These are phyloP conservation scores for Hypoxylon sp. DNA, from an alignment of 2,329 filamentous ascomycete genomes.

Conservation along the genomic window DNA sequence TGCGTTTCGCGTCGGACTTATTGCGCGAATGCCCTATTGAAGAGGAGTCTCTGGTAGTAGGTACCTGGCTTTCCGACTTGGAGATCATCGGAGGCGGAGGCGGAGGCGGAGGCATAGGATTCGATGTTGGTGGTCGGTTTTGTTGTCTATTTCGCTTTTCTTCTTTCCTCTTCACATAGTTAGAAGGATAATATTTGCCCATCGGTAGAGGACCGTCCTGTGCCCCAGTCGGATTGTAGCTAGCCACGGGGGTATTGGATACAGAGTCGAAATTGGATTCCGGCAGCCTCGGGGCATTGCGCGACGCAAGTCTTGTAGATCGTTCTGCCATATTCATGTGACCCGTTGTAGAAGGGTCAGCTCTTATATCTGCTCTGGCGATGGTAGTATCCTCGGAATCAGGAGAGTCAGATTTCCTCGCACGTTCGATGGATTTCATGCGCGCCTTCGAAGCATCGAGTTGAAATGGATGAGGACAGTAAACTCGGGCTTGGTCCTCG, in stretches of 20 bases:
- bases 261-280: constrained; percentile 45
- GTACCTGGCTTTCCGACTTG: constrained; percentile 57
- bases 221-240: constrained; percentile 66
- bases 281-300: constrained; percentile 30
- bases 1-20: constrained; percentile 65
- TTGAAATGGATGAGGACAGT: constrained; percentile 68
- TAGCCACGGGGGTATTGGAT: constrained; percentile 63
- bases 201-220: constrained; percentile 66
- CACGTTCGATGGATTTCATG: constrained; percentile 55
- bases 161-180: constrained; percentile 66
- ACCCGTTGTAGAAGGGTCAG: constrained; percentile 44
- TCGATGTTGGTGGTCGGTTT: constrained; percentile 45
- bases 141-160: constrained; percentile 49
- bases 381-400: constrained; percentile 33
- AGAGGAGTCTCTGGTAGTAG: constrained; percentile 48
- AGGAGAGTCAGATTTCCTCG: constrained; percentile 53
- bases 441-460: constrained; percentile 60
- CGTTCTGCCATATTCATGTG: constrained; percentile 45
- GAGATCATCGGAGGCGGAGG: constrained; percentile 54
- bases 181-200: constrained; percentile 76
- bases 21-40: constrained; percentile 55
- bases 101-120: constrained; percentile 52
- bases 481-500: constrained; percentile 67
- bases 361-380: constrained; percentile 37
- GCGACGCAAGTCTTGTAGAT: constrained; percentile 48